phyloP scores from a whole-genome alignment of 1,139 yeast genomes.

The Candida neerlandica region DNA sequence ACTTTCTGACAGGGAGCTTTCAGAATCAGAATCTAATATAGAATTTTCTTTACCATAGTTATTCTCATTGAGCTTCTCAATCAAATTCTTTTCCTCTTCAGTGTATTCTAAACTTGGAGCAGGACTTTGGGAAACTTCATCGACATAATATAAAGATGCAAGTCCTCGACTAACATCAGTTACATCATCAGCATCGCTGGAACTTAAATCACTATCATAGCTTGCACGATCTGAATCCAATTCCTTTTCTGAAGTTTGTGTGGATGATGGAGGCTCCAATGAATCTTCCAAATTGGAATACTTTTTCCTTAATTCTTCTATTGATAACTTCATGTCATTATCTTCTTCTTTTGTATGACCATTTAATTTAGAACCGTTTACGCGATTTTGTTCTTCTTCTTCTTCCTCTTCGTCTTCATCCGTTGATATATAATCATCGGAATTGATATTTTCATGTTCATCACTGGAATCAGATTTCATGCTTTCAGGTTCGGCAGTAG shows the following conservation, averaged over 20 bases:
- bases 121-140: slow-evolving; percentile 11
- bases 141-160: slow-evolving; percentile 35
- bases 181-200: slow-evolving; percentile 23
- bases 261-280: slow-evolving; percentile 15
- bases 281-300: slow-evolving; percentile 54
- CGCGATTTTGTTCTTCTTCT: slow-evolving; percentile 16
- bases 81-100: slow-evolving; percentile 36
- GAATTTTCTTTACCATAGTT: slow-evolving; percentile 15
- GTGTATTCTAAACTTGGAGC: slow-evolving; percentile 28
- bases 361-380: slow-evolving; percentile 5
- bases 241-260: slow-evolving; percentile 16
- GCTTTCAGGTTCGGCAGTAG: slow-evolving; percentile 22
- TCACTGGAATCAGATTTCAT: slow-evolving; percentile 25
- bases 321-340: slow-evolving; percentile 59
- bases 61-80: slow-evolving; percentile 21
- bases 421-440: slow-evolving; percentile 24
- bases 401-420: slow-evolving; percentile 31
- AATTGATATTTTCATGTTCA: slow-evolving; percentile 22
- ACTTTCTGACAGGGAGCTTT: slow-evolving; percentile 14
- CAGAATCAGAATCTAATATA: slow-evolving; percentile 27
- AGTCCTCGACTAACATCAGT: slow-evolving; percentile 28
- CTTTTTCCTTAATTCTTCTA: slow-evolving; percentile 67
- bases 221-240: slow-evolving; percentile 1
- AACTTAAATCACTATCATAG: slow-evolving; percentile 12
- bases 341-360: slow-evolving; percentile 18